Percentiles rank a stretch among this genome's conserved stretches.
Conservation (phyloP, 306 rosid species). For the Glycine soja region DNA sequence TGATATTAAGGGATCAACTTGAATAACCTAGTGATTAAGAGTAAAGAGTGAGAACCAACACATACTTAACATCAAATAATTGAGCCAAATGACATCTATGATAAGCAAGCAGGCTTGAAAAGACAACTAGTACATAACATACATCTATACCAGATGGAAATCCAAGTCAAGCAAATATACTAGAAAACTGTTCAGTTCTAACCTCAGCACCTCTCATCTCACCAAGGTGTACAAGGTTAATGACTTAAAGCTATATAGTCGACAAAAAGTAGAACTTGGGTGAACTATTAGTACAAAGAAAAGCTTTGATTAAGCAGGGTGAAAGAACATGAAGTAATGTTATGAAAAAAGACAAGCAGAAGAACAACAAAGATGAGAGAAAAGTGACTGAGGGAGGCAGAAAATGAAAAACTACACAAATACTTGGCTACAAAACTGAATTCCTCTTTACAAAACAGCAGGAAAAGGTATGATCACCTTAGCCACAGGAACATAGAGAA, state of each 20-base stretch:
- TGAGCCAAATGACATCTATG: background rate
- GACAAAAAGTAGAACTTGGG: conserved; percentile 19
- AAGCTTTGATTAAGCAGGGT: background rate
- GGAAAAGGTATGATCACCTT: too few species aligned
- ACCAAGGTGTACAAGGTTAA: background rate
- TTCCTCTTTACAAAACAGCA: too few species aligned
- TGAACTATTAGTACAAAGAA: background rate
- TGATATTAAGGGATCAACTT: conserved; percentile 65
- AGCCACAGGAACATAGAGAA: too few species aligned
- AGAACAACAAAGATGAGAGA: too few species aligned
- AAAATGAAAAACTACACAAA: too few species aligned
- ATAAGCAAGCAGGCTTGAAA: background rate
- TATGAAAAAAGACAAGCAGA: too few species aligned
- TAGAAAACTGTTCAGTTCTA: background rate
- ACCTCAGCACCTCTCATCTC: background rate
- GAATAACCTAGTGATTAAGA: conserved; percentile 65
- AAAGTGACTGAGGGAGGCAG: too few species aligned
- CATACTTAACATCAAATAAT: conserved; percentile 1
- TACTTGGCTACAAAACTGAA: too few species aligned
- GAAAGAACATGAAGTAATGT: background rate
- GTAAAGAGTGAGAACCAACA: conserved; percentile 43
- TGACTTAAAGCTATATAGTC: background rate
- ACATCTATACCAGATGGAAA: conserved; percentile 16
- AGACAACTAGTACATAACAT: background rate
- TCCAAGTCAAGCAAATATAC: background rate